Conservation (phyloP, 108 stramenopile species). For the Bacterosira constricta region DNA sequence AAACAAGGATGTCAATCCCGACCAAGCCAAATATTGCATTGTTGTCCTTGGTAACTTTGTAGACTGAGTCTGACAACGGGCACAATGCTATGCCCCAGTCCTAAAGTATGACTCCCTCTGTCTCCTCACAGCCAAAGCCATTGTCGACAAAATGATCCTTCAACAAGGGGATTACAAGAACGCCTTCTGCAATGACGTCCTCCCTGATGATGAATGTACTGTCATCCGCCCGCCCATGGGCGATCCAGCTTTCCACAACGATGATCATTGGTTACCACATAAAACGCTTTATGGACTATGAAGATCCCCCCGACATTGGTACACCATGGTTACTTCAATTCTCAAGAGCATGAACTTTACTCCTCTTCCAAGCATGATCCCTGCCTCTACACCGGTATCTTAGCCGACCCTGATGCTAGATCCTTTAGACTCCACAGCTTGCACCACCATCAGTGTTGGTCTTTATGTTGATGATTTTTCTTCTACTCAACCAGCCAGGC, state of each 20-base stretch:
- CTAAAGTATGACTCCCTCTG: constrained; percentile 7
- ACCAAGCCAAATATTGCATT: constrained; percentile 21
- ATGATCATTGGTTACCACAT: constrained; percentile 5
- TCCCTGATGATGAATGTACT: constrained; percentile 20
- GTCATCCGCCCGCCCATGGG: no score
- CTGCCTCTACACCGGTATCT: no score
- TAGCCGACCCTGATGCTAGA: constrained; percentile 17
- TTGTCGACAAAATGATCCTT: not conserved
- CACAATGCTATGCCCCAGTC: constrained; percentile 11
- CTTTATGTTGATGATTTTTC: no score
- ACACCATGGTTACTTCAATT: constrained; percentile 14
- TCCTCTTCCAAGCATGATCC: not conserved
- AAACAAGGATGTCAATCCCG: constrained; percentile 8
- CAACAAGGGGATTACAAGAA: constrained; percentile 34
- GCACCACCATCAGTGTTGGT: no score
- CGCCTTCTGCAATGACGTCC: no score
- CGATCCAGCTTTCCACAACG: not conserved
- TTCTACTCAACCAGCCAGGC: no score
- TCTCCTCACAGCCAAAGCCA: no score
- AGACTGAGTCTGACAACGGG: not conserved
- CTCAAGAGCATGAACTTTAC: no score
- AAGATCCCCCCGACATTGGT: constrained; percentile 23
- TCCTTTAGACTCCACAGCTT: no score
- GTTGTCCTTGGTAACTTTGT: no score
- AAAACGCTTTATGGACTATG: constrained; percentile 30